Evolutionary conservation across 108 stramenopile genomes (phyloP), one percentile per base, ranked within the genome.

Genomic region (Parietichytrium sp.): DNA sequence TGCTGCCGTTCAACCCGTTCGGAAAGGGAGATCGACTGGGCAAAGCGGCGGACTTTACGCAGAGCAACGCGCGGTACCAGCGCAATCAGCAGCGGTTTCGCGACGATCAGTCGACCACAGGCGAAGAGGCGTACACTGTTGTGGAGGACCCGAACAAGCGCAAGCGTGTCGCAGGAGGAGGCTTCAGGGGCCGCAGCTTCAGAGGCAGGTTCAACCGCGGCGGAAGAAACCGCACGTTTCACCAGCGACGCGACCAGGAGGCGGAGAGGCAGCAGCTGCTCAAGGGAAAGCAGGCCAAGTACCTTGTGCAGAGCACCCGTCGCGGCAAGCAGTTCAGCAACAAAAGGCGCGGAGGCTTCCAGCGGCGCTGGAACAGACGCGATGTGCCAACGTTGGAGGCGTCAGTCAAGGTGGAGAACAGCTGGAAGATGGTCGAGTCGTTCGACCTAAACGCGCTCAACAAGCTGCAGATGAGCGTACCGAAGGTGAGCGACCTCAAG

Each of bases 1-100:
- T 88, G 31, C 86, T 97, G 29, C 96, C 96, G 54, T 97, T 94
- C 87, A 90, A 93, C 23, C 95, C 95, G 7, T 97, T 97, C 82
- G 94, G 94, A 25, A 92, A 95, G 42, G 90, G 91, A 33, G 95
- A 97, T 86, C 90, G 93, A 38, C 83, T 86, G 12, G 86, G 85
- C 4, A 26, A 53, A 12, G 86, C 84, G 2, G 85, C 85, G 8
- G 86, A 85, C 81, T 85, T 85, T 81, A 81, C 78, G 23, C 4
- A 20, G 45, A 26, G 26, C 47, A 12, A 49, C 16, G 12, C 16
- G 49, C 49, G 49, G 49, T 16, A 12, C 49, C 36, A 72, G 42
- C 45, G 36, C 61, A 42, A 42, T 15, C 61, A 42, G 23, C 38
- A 42, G 23, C 18, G 61, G 38, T 72, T 72, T 42, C 61, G 52